phyloP scores from a whole-genome alignment of 768 basidiomycete genomes.

The Phaeotremella skinneri region DNA sequence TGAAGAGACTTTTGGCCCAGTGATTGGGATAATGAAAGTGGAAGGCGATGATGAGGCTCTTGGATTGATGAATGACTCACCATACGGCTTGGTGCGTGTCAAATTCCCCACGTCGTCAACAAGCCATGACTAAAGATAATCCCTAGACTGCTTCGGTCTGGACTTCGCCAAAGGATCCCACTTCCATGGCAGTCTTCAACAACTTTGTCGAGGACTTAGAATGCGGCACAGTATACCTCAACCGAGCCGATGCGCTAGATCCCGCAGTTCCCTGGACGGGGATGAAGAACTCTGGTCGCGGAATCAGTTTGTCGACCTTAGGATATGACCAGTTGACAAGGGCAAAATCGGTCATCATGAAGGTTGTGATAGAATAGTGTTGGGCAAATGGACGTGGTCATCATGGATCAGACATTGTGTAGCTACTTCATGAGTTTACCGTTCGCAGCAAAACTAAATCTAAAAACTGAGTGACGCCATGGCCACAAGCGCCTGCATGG shows the following conservation, averaged over 20 bases:
- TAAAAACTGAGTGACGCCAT: too few relatives aligned
- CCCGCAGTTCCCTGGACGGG: constrained; percentile 94
- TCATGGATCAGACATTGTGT: too few relatives aligned
- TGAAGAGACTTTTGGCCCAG: constrained; percentile 83
- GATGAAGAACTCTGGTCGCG: constrained; percentile 87
- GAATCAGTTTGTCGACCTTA: constrained; percentile 79
- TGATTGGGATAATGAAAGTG: constrained; percentile 90
- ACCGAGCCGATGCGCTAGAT: constrained; percentile 84
- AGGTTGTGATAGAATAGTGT: constrained; percentile 14
- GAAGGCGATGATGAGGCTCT: constrained; percentile 79
- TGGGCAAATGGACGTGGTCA: too few relatives aligned
- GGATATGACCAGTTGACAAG: constrained; percentile 50
- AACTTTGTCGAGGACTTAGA: constrained; percentile 68
- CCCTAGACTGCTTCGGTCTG: constrained; percentile 78
- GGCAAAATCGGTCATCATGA: constrained; percentile 50
- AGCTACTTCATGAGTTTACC: too few relatives aligned
- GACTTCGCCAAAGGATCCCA: constrained; percentile 68
- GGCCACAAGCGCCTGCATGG: too few relatives aligned
- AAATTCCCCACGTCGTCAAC: background rate
- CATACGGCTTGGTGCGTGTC: constrained; percentile 68
- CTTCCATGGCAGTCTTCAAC: constrained; percentile 69
- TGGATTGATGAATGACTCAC: constrained; percentile 90
- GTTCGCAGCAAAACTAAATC: too few relatives aligned
- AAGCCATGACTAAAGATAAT: background rate
- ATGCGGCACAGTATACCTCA: constrained; percentile 90